A percentile compares a stretch with the other conserved stretches of the same genome.
These are phyloP conservation scores for Rhododendron vialii DNA, from an alignment of 148 eudicot species.

Conservation along the genomic window DNA sequence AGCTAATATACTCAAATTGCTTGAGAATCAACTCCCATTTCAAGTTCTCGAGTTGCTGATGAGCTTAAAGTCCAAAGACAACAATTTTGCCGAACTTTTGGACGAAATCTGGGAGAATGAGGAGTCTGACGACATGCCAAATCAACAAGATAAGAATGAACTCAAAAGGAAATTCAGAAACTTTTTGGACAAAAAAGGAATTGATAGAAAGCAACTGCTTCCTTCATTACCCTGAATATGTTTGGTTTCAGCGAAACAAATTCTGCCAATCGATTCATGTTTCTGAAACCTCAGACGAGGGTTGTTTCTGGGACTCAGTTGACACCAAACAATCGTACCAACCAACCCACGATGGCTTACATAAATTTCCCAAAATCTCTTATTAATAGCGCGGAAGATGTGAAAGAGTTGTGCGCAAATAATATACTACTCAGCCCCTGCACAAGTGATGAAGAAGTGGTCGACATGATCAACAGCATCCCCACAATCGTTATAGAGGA, in stretches of 20 bases:
- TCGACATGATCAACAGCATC: neutral
- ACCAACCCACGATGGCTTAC: neutral
- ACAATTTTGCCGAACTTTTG: too few relatives aligned
- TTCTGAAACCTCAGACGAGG: too few relatives aligned
- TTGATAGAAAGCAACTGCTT: too few relatives aligned
- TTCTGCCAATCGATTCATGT: too few relatives aligned
- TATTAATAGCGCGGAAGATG: neutral
- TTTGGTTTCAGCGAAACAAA: too few relatives aligned
- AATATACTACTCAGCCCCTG: neutral
- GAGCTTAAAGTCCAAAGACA: conserved; percentile 3
- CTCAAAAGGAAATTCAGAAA: too few relatives aligned
- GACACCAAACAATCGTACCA: neutral
- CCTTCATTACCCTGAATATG: too few relatives aligned
- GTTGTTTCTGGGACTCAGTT: neutral
- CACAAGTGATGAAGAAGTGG: neutral
- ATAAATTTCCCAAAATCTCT: neutral
- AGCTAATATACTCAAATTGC: neutral
- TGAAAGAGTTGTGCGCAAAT: neutral
- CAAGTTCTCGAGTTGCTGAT: conserved; percentile 7
- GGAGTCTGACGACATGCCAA: too few relatives aligned
- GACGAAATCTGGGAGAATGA: too few relatives aligned
- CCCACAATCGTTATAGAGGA: neutral
- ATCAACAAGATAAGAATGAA: too few relatives aligned
- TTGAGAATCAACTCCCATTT: neutral
- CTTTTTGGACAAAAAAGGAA: too few relatives aligned